Conservation (phyloP, 2,329 filamentous ascomycete species). For the Aspergillus hiratsukae region DNA sequence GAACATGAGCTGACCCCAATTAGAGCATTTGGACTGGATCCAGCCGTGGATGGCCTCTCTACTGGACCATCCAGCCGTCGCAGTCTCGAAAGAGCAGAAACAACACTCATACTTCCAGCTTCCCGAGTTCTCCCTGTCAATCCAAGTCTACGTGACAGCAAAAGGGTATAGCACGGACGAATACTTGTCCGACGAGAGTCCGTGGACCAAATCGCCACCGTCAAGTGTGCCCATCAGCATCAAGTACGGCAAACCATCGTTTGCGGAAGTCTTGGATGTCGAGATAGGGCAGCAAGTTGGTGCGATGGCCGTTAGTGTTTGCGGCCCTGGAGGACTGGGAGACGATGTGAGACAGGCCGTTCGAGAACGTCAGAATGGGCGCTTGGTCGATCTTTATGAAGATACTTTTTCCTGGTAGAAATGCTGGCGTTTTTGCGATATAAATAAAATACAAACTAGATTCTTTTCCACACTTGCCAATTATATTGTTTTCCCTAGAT, state of each 20-base stretch:
- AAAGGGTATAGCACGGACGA: slow-evolving; percentile 22
- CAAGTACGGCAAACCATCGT: slow-evolving; percentile 24
- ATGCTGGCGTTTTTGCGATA: neutral
- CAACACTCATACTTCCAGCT: slow-evolving; percentile 22
- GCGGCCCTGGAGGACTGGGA: slow-evolving; percentile 33
- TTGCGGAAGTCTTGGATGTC: slow-evolving; percentile 18
- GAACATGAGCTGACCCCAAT: slow-evolving; percentile 1
- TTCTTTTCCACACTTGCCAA: too few relatives aligned
- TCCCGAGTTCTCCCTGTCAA: slow-evolving; percentile 22
- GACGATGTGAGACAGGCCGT: slow-evolving; percentile 35
- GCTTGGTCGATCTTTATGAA: slow-evolving; percentile 33
- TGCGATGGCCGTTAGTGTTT: slow-evolving; percentile 36
- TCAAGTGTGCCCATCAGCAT: slow-evolving; percentile 23
- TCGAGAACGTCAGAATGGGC: slow-evolving; percentile 23
- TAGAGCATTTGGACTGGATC: slow-evolving; percentile 33
- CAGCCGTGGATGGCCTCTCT: slow-evolving; percentile 32
- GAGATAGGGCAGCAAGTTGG: slow-evolving; percentile 28
- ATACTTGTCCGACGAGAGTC: slow-evolving; percentile 19
- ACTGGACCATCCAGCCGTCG: slow-evolving; percentile 23
- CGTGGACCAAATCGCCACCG: slow-evolving; percentile 24
- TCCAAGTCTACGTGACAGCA: slow-evolving; percentile 26
- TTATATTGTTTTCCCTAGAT: too few relatives aligned
- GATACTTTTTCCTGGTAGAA: slow-evolving; percentile 35
- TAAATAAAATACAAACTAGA: too few relatives aligned
- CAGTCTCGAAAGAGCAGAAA: slow-evolving; percentile 15